Evolutionary conservation across 192 early-diverging fungal genomes (phyloP).

Genomic region (Diversispora epigaea): DNA sequence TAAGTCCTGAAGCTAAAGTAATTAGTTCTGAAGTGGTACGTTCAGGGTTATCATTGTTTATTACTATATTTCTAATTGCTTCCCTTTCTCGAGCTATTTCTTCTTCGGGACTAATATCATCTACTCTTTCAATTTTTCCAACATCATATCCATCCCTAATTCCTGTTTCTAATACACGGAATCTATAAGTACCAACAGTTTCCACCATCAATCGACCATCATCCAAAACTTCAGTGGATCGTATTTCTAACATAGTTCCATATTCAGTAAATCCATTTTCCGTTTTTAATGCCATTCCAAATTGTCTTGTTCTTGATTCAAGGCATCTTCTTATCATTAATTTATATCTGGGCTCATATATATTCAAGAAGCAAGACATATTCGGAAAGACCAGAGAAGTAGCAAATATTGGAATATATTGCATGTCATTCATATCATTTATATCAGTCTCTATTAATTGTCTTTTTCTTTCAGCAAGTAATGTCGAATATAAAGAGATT

Average conservation of each 20-base stretch:
- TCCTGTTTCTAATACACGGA: conserved; percentile 40
- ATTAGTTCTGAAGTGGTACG: conserved; percentile 37
- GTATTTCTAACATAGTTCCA: conserved; percentile 54
- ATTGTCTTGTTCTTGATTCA: conserved; percentile 43
- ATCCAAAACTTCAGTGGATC: conserved; percentile 41
- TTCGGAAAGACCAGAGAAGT: conserved; percentile 58
- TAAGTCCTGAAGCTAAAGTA: conserved; percentile 38
- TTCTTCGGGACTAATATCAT: conserved; percentile 47
- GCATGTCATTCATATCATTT: conserved; percentile 28
- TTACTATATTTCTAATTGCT: conserved; percentile 5
- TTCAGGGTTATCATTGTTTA: conserved; percentile 33
- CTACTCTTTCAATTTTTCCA: conserved; percentile 47
- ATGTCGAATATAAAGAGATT: not conserved
- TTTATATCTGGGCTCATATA: conserved; percentile 67
- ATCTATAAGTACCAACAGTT: conserved; percentile 50
- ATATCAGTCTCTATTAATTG: conserved; percentile 35
- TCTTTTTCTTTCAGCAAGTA: conserved; percentile 4
- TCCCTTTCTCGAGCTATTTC: conserved; percentile 37
- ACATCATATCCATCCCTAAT: conserved; percentile 52
- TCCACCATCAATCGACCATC: conserved; percentile 57
- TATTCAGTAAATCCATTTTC: conserved; percentile 33
- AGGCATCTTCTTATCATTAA: conserved; percentile 55
- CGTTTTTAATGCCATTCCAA: conserved; percentile 54
- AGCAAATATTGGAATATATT: conserved; percentile 59
- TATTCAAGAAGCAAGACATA: conserved; percentile 57